Conservation (phyloP, 2,329 filamentous ascomycete genomes). For the Alternaria brassicicola region DNA sequence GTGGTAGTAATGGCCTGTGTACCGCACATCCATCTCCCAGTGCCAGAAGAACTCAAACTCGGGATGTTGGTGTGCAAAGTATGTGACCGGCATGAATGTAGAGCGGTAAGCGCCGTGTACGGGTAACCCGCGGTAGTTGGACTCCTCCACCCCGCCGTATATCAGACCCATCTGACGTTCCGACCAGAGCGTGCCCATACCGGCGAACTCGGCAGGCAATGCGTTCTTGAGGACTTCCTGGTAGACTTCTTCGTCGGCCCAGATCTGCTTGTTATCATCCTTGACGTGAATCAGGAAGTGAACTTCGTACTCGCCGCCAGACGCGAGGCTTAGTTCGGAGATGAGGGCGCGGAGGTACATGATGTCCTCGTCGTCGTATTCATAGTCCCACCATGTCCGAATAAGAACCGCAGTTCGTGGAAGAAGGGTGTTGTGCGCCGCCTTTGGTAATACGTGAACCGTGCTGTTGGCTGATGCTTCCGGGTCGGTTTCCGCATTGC, state of each 20-base stretch:
- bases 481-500: slow-evolving; percentile 7
- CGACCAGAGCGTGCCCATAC: slow-evolving; percentile 61
- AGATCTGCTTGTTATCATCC: slow-evolving; percentile 78
- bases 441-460: slow-evolving; percentile 26
- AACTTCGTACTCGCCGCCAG: slow-evolving; percentile 80
- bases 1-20: slow-evolving; percentile 88
- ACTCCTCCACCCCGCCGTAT: slow-evolving; percentile 58
- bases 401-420: slow-evolving; percentile 79
- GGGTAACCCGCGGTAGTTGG: slow-evolving; percentile 63
- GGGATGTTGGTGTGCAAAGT: slow-evolving; percentile 85
- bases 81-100: slow-evolving; percentile 91
- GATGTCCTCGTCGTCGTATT: slow-evolving; percentile 79
- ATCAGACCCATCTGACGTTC: slow-evolving; percentile 62
- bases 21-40: slow-evolving; percentile 93
- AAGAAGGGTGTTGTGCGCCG: slow-evolving; percentile 46
- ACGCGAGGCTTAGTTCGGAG: slow-evolving; percentile 75
- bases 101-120: slow-evolving; percentile 74
- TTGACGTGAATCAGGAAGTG: slow-evolving; percentile 88
- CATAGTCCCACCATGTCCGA: slow-evolving; percentile 79
- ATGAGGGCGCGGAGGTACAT: slow-evolving; percentile 83
- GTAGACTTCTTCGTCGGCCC: slow-evolving; percentile 77
- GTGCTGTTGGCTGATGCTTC: slow-evolving; percentile 17
- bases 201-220: slow-evolving; percentile 56
- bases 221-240: slow-evolving; percentile 65
- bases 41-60: slow-evolving; percentile 95